Base-by-base conservation (phyloP, 768 basidiomycete genomes). In the Amanita rubescens region DNA sequence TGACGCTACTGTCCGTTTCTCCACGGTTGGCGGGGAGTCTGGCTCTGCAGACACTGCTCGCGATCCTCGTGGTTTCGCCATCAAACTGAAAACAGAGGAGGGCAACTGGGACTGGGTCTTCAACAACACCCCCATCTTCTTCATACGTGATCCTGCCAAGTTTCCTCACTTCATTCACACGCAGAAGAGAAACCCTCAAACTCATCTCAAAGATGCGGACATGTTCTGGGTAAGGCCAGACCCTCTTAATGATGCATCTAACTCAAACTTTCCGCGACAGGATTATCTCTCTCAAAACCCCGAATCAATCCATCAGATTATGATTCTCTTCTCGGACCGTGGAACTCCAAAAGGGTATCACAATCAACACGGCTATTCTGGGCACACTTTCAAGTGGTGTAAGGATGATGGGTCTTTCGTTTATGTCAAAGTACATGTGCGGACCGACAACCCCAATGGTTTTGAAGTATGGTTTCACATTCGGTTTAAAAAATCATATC, bases 111-210 rank as follows among this genome's bases (percentile, higher is more conserved):
- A 96, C 67, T 88, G 88, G 78, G 94, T 94, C 62, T 81, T 86
- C 82, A 90, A 92, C 73, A 92, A 93, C 74, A 91, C 89, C 12
- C 91, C 94, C 44, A 78, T 94, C 59, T 93, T 94, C 81, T 87
- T 91, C 75, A 81, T 96, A 67, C 81, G 85, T 60, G 84, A 94
- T 67, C 81, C 88, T 12, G 79, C 86, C 69, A 85, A 92, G 70
- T 96, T 95, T 78, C 85, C 90, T 42, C 90, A 96, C 73, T 85
- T 96, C 69, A 90, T 95, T 60, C 94, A 97, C 74, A 91, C 91
- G 25, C 88, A 90, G 66, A 94, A 94, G 75, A 81, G 87, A 58
- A 80, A 91, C 67, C 94, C 94, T 14, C 89, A 91, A 65, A 94
- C 93, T 7, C 90, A 97, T 69, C 69, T 94, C 61, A 92, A 88